Conservation (phyloP, 2,329 filamentous ascomycete species). For the Aspergillus glaucus region DNA sequence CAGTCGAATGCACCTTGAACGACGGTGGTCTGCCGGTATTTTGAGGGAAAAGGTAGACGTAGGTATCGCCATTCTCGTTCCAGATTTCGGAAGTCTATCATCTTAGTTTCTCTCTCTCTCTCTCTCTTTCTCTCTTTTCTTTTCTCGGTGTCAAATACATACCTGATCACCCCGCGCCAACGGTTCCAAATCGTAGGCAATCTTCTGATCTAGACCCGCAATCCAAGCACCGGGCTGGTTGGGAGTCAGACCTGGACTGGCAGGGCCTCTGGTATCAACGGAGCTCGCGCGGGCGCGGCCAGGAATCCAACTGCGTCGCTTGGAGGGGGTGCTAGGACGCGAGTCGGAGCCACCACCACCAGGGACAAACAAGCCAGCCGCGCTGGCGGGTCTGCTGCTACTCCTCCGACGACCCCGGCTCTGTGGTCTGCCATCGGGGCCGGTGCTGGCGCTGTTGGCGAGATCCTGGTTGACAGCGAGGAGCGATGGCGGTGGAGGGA, state of each 20-base stretch:
- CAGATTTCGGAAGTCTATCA: conserved; percentile 52
- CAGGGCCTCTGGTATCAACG: conserved; percentile 21
- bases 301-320: conserved; percentile 41
- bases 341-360: conserved; percentile 28
- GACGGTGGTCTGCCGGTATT: conserved; percentile 52
- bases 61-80: conserved; percentile 57
- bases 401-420: conserved; percentile 33
- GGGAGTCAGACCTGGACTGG: conserved; percentile 9
- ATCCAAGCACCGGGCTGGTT: conserved; percentile 50
- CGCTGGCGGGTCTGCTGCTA: conserved; percentile 26
- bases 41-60: conserved; percentile 57
- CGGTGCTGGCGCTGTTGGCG: conserved; percentile 25
- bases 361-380: conserved; percentile 28
- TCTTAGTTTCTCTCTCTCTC: neutral
- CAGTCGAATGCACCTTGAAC: conserved; percentile 55
- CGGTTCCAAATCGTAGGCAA: conserved; percentile 49
- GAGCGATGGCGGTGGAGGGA: conserved; percentile 37
- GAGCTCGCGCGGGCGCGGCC: conserved; percentile 31
- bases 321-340: conserved; percentile 29
- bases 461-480: conserved; percentile 32
- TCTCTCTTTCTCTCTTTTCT: neutral
- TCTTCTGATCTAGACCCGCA: conserved; percentile 50
- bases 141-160: conserved; percentile 12
- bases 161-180: conserved; percentile 49
- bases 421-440: conserved; percentile 25